Evolutionary conservation across 1,284 basidiomycete species (phyloP), one percentile per base, ranked within the genome.

Genomic region (Pascua sp.): DNA sequence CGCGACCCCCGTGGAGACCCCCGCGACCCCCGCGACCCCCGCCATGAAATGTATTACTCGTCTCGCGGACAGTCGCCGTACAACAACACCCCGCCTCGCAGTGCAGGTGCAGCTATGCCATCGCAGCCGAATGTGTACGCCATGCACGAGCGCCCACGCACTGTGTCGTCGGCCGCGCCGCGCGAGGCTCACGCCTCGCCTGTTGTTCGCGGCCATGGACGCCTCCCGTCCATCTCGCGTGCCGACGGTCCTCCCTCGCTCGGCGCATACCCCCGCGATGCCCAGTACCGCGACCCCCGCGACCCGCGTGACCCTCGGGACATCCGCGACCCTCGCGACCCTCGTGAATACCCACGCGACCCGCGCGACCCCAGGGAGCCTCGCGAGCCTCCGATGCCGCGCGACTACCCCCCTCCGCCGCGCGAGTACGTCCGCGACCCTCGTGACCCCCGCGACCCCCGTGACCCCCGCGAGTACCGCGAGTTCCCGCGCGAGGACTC

Each of bases 201-300:
- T 4, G 41, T 36, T 36, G 53, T 51, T 24, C 42, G 45, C 24
- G 47, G 48, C 13, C 53, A 42, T 8, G 48, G 52, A 37, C 55
- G 59, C 11, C 49, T 55, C 2, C 53, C 53, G 15, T 56, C 59
- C 8, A 48, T 61, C n/a, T 58, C 56, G 15, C 60, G 60, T 9
- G 44, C 53, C 17, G 60, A 59, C 41, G 57, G 51, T 3, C 60
- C 60, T 8, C 60, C 60, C 5, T 46, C 47, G 15, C 57, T 62
- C 11, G 60, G 57, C 3, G 51, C 55, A 32, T 32, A 32, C 24
- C 24, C 24, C 4, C 24, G 24, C 7, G 24, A 32, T 32, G 24
- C 24, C 24, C 24, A 32, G 15, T 60, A 60, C 37, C 48, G 40
- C 39, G 47, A 54, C 42, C 45, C 52, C 32, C 56, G 56, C 44